These are phyloP conservation scores for Cryphonectria naterciae DNA, from an alignment of 2,329 filamentous ascomycete genomes.

Conservation along the genomic window DNA sequence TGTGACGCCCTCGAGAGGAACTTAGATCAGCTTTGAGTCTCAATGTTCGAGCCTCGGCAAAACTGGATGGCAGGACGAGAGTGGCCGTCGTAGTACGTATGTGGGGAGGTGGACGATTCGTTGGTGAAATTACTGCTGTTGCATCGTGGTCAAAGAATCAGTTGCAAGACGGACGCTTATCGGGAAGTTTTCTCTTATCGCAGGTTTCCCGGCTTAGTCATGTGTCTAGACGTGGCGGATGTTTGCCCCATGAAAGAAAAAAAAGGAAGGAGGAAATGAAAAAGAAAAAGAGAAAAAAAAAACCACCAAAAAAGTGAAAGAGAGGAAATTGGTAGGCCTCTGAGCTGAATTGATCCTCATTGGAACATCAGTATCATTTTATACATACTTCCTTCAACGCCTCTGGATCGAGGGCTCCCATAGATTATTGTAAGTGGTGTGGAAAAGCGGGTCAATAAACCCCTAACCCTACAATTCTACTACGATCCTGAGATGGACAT, in stretches of 20 bases:
- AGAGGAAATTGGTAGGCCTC: neutral
- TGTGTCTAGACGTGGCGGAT: neutral
- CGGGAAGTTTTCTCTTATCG: conserved; percentile 20
- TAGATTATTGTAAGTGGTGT: too few species aligned
- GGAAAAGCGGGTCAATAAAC: neutral
- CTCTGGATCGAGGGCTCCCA: neutral
- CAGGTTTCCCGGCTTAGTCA: conserved; percentile 7
- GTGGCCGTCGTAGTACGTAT: neutral
- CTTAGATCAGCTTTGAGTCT: conserved; percentile 4
- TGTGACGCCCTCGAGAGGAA: conserved; percentile 25
- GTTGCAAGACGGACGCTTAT: conserved; percentile 20
- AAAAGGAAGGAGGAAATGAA: too few species aligned
- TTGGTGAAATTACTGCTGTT: neutral
- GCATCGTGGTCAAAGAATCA: neutral
- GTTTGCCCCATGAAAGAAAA: too few species aligned
- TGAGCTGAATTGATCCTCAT: neutral
- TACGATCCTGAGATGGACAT: too few species aligned
- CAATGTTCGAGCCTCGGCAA: neutral
- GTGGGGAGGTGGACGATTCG: neutral
- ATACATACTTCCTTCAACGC: neutral
- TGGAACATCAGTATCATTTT: neutral
- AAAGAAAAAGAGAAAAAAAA: too few species aligned
- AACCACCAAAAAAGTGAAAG: too few species aligned
- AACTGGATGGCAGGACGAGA: neutral
- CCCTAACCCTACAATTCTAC: neutral